Base-by-base conservation (phyloP, 139 green algal genomes). In the Microglena sp. region DNA sequence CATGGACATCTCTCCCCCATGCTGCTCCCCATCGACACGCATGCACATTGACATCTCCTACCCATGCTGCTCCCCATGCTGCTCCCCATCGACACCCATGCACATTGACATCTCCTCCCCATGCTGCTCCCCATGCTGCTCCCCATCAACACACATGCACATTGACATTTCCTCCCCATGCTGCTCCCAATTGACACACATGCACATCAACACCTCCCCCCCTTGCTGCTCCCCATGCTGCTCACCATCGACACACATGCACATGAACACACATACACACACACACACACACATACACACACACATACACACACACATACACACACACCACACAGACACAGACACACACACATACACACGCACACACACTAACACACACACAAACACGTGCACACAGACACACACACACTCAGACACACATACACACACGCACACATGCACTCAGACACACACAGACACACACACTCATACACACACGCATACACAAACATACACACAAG, bases 261-360 rank as follows among this genome's bases (percentile, higher is more conserved):
- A 18, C 40, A 50, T 18, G 40, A 11, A 50, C 40, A 18, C 40
- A 50, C 40, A 50, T 11, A 18, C 40, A 50, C 40, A 18, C 40
- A 18, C 18, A 24, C 15, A 18, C 40, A 11, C 18, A 18, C 40
- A 18, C 11, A 50, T 18, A 50, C 40, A 50, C 40, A 50, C 40
- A 50, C 40, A 50, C 40, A 50, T 50, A 50, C 40, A 50, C 40
- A 50, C 40, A 50, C 40, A 50, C 40, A 50, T 18, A 50, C 40
- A 50, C 15, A 24, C 15, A 24, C 15, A 11, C 11, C 40, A 50
- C 40, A 50, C 40, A 18, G 15, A 18, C 40, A 50, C 40, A 50
- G 15, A 50, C 40, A 18, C 18, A 18, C 40, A 50, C 40, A 18
- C 40, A 50, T 18, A 50, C 40, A 50, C 40, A 50, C 40, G 40